Base-by-base conservation (phyloP, 73 alveolate species). In the Paramecium biaurelia region DNA sequence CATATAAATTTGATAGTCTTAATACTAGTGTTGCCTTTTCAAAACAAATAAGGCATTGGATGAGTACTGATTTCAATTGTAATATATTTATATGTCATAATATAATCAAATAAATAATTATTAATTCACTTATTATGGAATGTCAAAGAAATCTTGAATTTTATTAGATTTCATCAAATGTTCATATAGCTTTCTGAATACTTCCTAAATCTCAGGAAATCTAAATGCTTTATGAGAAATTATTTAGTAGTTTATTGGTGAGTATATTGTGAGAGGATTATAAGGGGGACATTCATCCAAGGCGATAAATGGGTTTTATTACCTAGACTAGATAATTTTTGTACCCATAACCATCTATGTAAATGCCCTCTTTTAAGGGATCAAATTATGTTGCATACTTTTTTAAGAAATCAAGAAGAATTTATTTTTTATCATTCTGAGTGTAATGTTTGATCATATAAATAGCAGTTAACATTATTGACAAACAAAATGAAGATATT, bases 381-480 rank as follows among this genome's bases (percentile, higher is more conserved):
- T 79, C 90, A 79, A 79, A 79, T 14, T 79, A 20, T 3, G 26
- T 79, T 9, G 74, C 90, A 79, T 79, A 79, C 28, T 45, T 79
- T 20, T 79, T 45, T 79, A 79, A 79, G 43, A 79, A 79, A 45
- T 38, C 70, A 23, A 79, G 56, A 18, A 79, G 43, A 24, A 79
- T 79, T 45, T 43, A 79, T 79, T 47, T 79, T 24, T 79, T 79
- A 47, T 79, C 90, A 43, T 38, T 20, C n/a, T 30, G 7, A 30
- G 45, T 23, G 63, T 42, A 38, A 30, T 79, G 45, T 12, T 79
- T 30, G 23, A 15, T 20, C 56, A 41, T 79, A 79, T 79, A 79
- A 18, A 79, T 43, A 30, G 90, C 90, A 41, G 90, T 72, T 24
- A 79, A 42, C 90, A 79, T 79, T 24, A 79, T 79, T 45, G 90